Conservation (phyloP, 768 basidiomycete species). For the Dioszegia hungarica region DNA sequence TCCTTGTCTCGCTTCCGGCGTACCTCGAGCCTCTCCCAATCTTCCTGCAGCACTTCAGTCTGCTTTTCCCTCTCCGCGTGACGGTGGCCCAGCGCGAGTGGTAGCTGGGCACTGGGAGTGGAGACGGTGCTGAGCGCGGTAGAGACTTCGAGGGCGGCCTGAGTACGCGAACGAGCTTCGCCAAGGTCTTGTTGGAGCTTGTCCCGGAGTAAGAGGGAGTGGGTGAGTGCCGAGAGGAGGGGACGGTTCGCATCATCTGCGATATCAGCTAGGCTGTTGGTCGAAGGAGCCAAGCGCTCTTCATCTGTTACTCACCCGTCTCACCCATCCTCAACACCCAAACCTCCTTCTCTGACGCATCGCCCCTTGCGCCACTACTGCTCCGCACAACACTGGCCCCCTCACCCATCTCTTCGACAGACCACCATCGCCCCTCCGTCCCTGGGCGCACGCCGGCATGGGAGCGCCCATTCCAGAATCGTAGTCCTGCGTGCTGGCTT, state of each 20-base stretch:
- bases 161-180: neutral
- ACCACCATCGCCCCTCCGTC: conserved; percentile 31
- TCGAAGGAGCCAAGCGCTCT: neutral
- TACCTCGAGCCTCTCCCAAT: conserved; percentile 31
- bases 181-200: conserved; percentile 14
- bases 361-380: conserved; percentile 11
- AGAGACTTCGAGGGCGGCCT: neutral
- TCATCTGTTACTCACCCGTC: neutral
- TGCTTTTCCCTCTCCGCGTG: neutral
- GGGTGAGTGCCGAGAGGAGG: conserved; percentile 26
- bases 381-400: conserved; percentile 35
- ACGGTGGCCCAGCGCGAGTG: neutral
- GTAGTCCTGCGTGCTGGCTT: neutral
- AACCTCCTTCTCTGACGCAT: conserved; percentile 34
- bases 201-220: conserved; percentile 36
- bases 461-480: no score
- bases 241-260: conserved; percentile 12
- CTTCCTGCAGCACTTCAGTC: conserved; percentile 8
- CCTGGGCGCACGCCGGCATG: conserved; percentile 4
- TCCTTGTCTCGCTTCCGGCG: conserved; percentile 19
- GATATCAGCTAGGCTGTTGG: neutral
- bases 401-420: conserved; percentile 37
- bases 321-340: conserved; percentile 26
- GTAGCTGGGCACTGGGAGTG: no score
- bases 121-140: no score